Base-by-base conservation (phyloP, 352 stramenopile species). In the Globisporangium spiculum region DNA sequence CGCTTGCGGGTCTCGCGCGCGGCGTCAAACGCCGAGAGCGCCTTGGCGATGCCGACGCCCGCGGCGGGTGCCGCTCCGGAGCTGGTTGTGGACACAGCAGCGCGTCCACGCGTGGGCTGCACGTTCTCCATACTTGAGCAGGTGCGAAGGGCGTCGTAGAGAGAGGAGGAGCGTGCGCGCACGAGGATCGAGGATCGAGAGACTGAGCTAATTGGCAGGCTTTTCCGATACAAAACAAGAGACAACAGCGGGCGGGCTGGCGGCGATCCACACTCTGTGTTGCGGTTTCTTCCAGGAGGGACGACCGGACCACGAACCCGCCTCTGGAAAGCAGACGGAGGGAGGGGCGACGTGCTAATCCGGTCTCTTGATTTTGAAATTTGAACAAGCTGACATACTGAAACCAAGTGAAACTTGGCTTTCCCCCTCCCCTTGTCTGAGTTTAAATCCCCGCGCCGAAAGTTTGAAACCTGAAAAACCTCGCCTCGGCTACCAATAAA, bases 1-100 rank as follows among this genome's bases (percentile, higher is more conserved):
- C 87, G 77, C 74, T 93, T 94, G 73, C 83, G 84, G 27, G 75
- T 68, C 61, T 85, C 74, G 68, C 60, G 60, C 53, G 59, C 54
- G 3, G 61, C 67, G 27, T 72, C 67, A 46, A 72, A 20, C 60
- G 30, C 55, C n/a, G 60, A 64, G 53, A 67, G 60, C 53, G 60
- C 60, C 41, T 72, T 72, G 16, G 60, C 61, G 32, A 67, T 72
- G 27, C 61, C 41, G 44, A 27, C 55, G 22, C 59, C 22, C 4
- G 24, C 50, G n/a, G 27, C 6, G 3, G 65, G 14, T 7, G 41
- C n/a, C 1, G 24, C 32, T 30, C 32, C 26, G 20, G 6, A 20
- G 9, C 34, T 27, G 34, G 12, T 63, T 18, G 58, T 36, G 36
- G 59, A 63, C 8, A 52, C 26, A 32, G 26, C 24, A 48, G 24